These are phyloP conservation scores for Aspergillus wentii DNA, from an alignment of 495 filamentous ascomycete genomes.

Conservation along the genomic window DNA sequence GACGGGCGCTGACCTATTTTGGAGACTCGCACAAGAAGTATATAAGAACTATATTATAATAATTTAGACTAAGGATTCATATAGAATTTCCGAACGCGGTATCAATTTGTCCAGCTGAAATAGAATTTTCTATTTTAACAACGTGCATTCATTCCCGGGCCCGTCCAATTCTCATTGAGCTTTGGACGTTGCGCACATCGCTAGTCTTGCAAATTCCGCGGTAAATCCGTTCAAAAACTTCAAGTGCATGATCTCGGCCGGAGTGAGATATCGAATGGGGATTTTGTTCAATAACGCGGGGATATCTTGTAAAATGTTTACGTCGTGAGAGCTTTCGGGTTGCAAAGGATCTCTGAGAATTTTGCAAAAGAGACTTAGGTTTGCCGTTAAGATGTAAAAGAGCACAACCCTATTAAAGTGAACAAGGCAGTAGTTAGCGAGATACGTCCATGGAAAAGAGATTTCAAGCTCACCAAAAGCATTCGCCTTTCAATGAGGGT, in stretches of 20 bases:
- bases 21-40: no score
- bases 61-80: no score
- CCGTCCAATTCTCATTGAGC: neutral
- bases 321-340: neutral
- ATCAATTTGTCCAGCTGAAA: no score
- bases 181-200: neutral
- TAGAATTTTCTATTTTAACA: no score
- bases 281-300: conserved; percentile 1
- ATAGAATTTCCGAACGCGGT: no score
- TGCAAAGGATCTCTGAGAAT: conserved; percentile 8
- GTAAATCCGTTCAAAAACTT: conserved; percentile 3
- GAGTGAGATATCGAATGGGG: conserved; percentile 2
- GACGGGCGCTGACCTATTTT: no score
- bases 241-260: conserved; percentile 2
- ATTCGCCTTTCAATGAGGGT: conserved; percentile 11
- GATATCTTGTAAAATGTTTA: conserved; percentile 4
- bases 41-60: no score
- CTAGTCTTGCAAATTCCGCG: neutral
- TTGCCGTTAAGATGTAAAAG: conserved; percentile 15
- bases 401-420: conserved; percentile 11
- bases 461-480: conserved; percentile 21
- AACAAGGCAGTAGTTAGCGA: no score
- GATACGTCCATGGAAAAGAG: conserved; percentile 19
- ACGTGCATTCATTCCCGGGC: no score
- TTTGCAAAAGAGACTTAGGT: conserved; percentile 14